Base-by-base conservation (phyloP, 768 basidiomycete species). In the Amanita thiersii region DNA sequence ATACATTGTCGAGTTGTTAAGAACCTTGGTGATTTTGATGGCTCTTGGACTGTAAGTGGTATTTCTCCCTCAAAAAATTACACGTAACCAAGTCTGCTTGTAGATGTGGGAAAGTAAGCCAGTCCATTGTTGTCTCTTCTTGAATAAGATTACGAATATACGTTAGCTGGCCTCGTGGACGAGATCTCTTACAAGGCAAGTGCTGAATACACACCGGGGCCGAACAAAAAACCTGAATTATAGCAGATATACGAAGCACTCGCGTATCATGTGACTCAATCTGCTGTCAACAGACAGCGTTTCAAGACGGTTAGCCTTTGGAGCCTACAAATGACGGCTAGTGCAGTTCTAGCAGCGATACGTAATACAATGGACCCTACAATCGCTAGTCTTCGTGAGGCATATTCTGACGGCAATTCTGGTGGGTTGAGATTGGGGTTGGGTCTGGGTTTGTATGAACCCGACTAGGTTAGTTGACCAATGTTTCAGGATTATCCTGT, bases 271-370 rank as follows among this genome's bases (percentile, higher is more conserved):
- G 94, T 99, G 37, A 81, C 84, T 2, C 88, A 91, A 51, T 81
- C 78, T 18, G 89, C 92, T 56, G 80, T 88, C 68, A 86, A 90
- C 54, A 79, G 87, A 42, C 67, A 68, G 47, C 80, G 93, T 10
- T 77, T 96, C 56, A 86, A 81, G 62, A 86, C 81, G 2, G 91
- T 99, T 49, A 84, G 89, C 46, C 64, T 90, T 5, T 99, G 96
- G 96, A 91, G 86, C 54, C 69, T 98, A 17, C 92, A 96, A 60
- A 82, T 86, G 75, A 93, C 93, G 1, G 89, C 90, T 1, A 81
- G 79, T 42, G 84, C 85, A n/a, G 75, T 93, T 36, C 66, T 97
- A 46, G 73, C 79, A 35, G 80, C 90, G 4, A 64, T 97, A 32
- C 69, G 85, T 41, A 82, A 72, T 32, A 71, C 83, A 15, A 75